Evolutionary conservation across 1,139 yeast species (phyloP).

Genomic region (Pichiaceae sp.): DNA sequence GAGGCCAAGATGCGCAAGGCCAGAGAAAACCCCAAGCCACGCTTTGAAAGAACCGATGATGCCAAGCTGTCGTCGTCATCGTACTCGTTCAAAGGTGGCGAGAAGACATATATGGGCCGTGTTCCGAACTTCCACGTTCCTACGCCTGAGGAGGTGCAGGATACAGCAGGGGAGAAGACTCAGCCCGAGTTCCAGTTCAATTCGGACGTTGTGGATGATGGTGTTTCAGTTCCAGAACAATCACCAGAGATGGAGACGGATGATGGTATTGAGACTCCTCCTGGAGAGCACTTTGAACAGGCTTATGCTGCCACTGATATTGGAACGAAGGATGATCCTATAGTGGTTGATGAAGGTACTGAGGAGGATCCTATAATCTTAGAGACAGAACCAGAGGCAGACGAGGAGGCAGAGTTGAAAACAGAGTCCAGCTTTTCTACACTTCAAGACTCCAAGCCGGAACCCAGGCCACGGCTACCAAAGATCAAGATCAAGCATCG

Average conservation of each 20-base stretch:
- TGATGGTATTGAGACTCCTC: background rate
- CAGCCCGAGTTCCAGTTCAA: background rate
- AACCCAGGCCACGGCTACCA: background rate
- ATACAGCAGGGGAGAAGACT: background rate
- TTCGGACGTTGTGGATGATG: background rate
- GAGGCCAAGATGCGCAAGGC: background rate
- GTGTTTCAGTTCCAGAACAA: no score
- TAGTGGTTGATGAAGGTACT: constrained; percentile 16
- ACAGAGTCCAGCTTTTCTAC: background rate
- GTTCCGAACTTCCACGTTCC: constrained; percentile 8
- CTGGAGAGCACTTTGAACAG: background rate
- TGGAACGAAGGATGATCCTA: constrained; percentile 20
- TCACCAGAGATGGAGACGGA: background rate
- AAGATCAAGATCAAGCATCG: background rate
- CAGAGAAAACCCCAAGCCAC: constrained; percentile 11
- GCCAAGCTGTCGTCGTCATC: constrained; percentile 16
- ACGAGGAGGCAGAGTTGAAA: background rate
- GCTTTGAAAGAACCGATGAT: constrained; percentile 14
- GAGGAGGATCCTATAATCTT: constrained; percentile 16
- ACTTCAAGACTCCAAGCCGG: background rate
- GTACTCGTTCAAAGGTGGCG: constrained; percentile 16
- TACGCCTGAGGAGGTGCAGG: background rate
- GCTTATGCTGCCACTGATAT: background rate
- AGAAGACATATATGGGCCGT: constrained; percentile 17
- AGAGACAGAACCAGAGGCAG: background rate